Evolutionary conservation across 2,329 filamentous ascomycete genomes (phyloP), one percentile per base, ranked within the genome.

Genomic region (Alternaria conjuncta): DNA sequence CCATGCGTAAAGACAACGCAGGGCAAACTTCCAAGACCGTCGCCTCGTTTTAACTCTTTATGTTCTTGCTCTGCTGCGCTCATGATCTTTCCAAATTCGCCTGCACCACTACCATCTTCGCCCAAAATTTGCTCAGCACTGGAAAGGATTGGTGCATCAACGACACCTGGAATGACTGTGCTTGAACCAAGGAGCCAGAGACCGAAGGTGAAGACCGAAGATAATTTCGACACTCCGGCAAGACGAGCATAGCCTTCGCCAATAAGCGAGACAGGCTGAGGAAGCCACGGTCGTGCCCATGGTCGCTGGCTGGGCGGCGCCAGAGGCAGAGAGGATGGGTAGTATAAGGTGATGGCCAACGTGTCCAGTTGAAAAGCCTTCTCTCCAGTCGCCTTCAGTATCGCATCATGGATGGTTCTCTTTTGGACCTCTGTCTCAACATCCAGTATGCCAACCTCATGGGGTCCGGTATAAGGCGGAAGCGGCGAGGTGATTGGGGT

Each of bases 1-100:
- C 82, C 83, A 66, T 84, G 83, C 4, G 80, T 82, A 64, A 84
- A 84, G 6, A 84, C 78, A 12, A 84, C 77, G 47, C 82, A 78
- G 0, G 83, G 82, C 26, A 83, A 77, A 15, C 64, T 68, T 26
- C 78, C 77, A 25, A 63, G 55, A 4, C 63, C 63, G 18, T 68
- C 60, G 20, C 74, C 75, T 8, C 74, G 72, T 50, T 78, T 74
- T 44, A 72, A 41, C 30, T 74, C 66, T 6, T 60, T 67, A 23
- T 68, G 65, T 32, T 75, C 68, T 25, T 74, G 49, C 51, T 71
- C 70, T 7, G 63, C 68, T 36, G 62, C 63, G 15, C 63, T 55
- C 60, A 74, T 46, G 8, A 70, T 61, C 47, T 67, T 65, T 23
- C 61, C 64, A 41, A 73, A 63, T 9, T 65, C 66, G 18, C 57